Base-by-base conservation (phyloP, 2,329 filamentous ascomycete genomes). In the Fusarium musae region DNA sequence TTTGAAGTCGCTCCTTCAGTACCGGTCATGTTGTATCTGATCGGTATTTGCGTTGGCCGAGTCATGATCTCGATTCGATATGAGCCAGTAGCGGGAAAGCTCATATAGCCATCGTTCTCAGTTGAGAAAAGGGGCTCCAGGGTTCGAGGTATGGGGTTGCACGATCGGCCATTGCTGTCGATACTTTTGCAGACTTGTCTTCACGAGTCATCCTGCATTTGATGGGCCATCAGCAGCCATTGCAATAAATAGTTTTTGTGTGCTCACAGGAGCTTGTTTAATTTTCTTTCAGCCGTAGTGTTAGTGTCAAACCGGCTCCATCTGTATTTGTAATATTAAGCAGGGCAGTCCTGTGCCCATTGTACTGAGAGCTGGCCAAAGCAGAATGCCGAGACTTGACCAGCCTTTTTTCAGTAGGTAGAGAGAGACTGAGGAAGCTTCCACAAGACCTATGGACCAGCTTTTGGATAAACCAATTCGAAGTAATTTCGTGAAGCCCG, bases 201-300 rank as follows among this genome's bases (percentile, higher is more conserved):
- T 50, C 2, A 16, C 8, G 21, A 23, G 11, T 2, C 21, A 10
- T 34, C 11, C n/a, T 23, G 9, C 2, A 23, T 34, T 19, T 5
- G 8, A 10, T 16, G 7, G 3, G 1, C 10, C 1, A 23, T 23
- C 10, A 19, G 30, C 34, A 4, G 0, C 8, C 2, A 36, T 8
- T 5, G 1, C 3, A 6, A 11, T 6, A 1, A 1, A 23, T 26
- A 8, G 9, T 5, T 1, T 36, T 23, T 4, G 12, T 4, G 2
- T 23, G 34, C 30, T 36, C 47, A 36, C 11, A 26, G 11, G 26
- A 26, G 28, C 28, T 30, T 30, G 28, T 30, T 30, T 30, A 30
- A 30, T 30, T 30, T 28, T 32, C 12, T 32, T 32, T 34, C 32
- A 5, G 32, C 32, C 13, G 32, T 34, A 34, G 32, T 34, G 32